phyloP scores from a whole-genome alignment of 352 stramenopile species.

The Pythium phragmitis region DNA sequence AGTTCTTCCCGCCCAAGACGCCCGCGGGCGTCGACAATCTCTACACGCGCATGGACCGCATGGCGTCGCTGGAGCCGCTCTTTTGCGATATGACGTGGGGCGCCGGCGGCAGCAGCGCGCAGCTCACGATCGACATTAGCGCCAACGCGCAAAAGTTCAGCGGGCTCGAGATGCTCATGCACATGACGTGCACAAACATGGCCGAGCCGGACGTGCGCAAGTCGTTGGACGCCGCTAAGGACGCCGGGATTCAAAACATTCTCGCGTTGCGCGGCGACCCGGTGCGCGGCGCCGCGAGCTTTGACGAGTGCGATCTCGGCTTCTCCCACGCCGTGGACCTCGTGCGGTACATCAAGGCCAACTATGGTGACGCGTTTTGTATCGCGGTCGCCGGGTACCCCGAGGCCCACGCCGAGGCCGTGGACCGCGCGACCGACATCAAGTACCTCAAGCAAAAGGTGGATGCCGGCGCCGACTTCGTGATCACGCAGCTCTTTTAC shows the following conservation, averaged over 20 bases:
- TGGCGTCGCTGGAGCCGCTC: constrained; percentile 93
- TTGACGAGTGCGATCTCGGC: constrained; percentile 90
- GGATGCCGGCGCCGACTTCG: constrained; percentile 97
- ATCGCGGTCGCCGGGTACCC: constrained; percentile 98
- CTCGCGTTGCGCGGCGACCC: constrained; percentile 97
- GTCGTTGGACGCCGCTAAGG: constrained; percentile 90
- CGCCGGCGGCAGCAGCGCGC: constrained; percentile 94
- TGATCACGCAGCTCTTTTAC: constrained; percentile 99
- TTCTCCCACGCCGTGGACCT: constrained; percentile 96
- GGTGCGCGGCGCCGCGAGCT: constrained; percentile 87
- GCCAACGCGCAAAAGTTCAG: constrained; percentile 91
- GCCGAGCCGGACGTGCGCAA: constrained; percentile 89
- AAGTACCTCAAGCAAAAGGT: constrained; percentile 97
- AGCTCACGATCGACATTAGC: constrained; percentile 95
- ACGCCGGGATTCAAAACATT: constrained; percentile 98
- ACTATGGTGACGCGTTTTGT: constrained; percentile 96
- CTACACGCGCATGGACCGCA: constrained; percentile 95
- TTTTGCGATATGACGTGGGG: constrained; percentile 99
- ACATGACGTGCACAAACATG: constrained; percentile 99
- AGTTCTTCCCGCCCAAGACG: constrained; percentile 99
- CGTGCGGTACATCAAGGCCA: constrained; percentile 95
- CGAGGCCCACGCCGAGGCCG: constrained; percentile 94
- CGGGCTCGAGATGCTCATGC: constrained; percentile 93
- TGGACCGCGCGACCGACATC: constrained; percentile 91
- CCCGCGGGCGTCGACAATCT: constrained; percentile 96